These are phyloP conservation scores for Wickerhamomyces strasburgensis DNA, from an alignment of 805 yeast species.

Conservation along the genomic window DNA sequence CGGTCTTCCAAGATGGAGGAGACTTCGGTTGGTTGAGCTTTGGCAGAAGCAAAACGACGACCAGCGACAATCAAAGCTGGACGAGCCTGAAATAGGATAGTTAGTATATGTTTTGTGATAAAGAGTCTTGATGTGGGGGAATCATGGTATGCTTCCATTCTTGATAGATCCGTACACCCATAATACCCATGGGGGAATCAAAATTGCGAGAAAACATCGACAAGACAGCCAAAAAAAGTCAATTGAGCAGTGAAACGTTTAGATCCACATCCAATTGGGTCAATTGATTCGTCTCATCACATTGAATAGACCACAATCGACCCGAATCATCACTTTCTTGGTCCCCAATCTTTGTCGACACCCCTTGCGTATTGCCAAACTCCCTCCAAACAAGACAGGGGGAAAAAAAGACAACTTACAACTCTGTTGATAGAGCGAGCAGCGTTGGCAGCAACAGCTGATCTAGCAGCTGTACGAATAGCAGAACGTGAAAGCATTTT, in stretches of 20 bases:
- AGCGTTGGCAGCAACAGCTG: constrained; percentile 57
- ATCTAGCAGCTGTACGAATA: constrained; percentile 80
- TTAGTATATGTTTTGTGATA: constrained; percentile 22
- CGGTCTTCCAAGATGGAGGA: constrained; percentile 98
- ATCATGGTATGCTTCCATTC: no score
- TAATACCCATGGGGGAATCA: background rate
- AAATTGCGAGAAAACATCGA: background rate
- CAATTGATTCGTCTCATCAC: no score
- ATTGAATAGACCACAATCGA: no score
- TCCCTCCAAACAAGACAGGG: background rate
- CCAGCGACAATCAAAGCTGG: constrained; percentile 60
- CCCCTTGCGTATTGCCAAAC: no score
- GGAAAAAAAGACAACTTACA: constrained; percentile 31
- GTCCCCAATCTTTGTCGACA: no score
- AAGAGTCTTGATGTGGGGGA: no score
- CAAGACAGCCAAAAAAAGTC: no score
- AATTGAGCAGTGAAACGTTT: no score
- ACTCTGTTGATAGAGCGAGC: constrained; percentile 32
- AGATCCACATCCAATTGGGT: background rate
- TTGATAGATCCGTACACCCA: no score
- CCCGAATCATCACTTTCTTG: no score
- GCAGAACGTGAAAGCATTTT: constrained; percentile 82
- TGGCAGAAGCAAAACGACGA: constrained; percentile 83
- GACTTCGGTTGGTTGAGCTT: constrained; percentile 99
- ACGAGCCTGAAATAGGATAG: constrained; percentile 53